These are phyloP conservation scores for Kentomonas sorsogonicus DNA, from an alignment of 208 protist species.

Conservation along the genomic window DNA sequence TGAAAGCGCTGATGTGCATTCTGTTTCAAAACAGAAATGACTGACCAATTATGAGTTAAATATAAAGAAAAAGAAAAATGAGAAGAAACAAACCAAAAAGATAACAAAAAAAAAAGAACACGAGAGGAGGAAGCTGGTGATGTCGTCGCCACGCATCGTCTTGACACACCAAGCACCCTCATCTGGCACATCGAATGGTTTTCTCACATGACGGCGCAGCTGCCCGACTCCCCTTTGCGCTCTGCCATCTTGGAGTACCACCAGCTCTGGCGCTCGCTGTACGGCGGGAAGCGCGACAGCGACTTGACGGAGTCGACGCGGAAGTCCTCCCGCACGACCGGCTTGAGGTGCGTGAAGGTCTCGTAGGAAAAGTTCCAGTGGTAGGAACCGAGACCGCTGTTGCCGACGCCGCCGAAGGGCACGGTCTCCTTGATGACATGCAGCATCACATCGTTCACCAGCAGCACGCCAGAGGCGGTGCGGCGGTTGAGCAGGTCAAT, in stretches of 20 bases:
- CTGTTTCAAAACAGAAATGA: not conserved
- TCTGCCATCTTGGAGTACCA: too few relatives aligned
- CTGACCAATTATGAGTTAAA: slow-evolving; percentile 2
- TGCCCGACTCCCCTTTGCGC: too few relatives aligned
- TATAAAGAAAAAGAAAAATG: slow-evolving; percentile 15
- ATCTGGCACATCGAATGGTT: not conserved
- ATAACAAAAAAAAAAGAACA: not conserved
- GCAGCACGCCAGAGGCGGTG: slow-evolving; percentile 43
- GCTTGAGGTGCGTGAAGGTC: slow-evolving; percentile 79
- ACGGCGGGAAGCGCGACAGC: too few relatives aligned
- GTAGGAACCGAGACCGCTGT: slow-evolving; percentile 83
- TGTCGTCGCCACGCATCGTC: slow-evolving; percentile 1
- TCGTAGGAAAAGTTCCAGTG: slow-evolving; percentile 73
- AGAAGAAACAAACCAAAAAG: slow-evolving; percentile 1
- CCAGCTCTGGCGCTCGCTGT: too few relatives aligned
- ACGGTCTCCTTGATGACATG: slow-evolving; percentile 34
- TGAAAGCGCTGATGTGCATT: not conserved
- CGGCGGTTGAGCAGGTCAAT: slow-evolving; percentile 25
- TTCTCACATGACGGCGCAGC: slow-evolving; percentile 43
- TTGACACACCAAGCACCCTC: not conserved
- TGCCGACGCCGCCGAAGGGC: slow-evolving; percentile 92
- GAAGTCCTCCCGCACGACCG: too few relatives aligned
- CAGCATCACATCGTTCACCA: slow-evolving; percentile 69
- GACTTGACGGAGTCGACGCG: too few relatives aligned
- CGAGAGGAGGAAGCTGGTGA: not conserved